Base-by-base conservation (phyloP, 768 basidiomycete genomes). In the Termitomyces sp. region DNA sequence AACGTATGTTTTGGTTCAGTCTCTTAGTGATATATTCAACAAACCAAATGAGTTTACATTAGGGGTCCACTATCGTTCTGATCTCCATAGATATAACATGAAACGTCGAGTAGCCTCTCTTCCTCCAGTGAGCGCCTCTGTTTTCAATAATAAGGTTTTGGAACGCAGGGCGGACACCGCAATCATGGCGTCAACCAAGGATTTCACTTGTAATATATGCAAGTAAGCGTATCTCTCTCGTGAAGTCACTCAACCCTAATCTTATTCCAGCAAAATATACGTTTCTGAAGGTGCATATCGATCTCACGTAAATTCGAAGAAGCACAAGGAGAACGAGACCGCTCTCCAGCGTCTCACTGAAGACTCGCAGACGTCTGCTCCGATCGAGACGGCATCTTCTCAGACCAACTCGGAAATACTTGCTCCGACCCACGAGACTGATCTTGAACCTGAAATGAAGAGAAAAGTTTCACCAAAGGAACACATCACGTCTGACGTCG, bases 61-160 rank as follows among this genome's bases (percentile, higher is more conserved):
- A 92, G 90, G 96, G 58, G 73, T 76, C 0, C 97, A 99, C 69
- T 98, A 96, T 71, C 84, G 86, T 61, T 92, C 92, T 25, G 97
- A 99, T 72, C 90, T 91, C 71, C 97, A 99, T 75, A 80, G 95
- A 53, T 99, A 99, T 75, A 99, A 99, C 68, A 93, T 98, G 86
- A 96, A 96, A 78, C 89, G 95, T 62, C 86, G 94, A 29, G 90
- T 98, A 17, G 95, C 96, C 2, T 84, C 82, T 5, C 81, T 99
- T 2, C 89, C 92, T 9, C 95, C 96, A 2, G 85, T 99, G 65
- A 86, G 84, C 57, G 82, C 80, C 0, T 72, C 79, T 7, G 63
- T 87, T 1, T 99, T 98, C 75, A 88, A 95, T 64, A 83, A 92
- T 66, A 98, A 98, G 66, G 89, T 97, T 12, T 68, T 89, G 29